Evolutionary conservation across 176 grass and related monocot species (phyloP), one percentile per base, ranked within the genome.

Genomic region (Saccharum spontaneum): DNA sequence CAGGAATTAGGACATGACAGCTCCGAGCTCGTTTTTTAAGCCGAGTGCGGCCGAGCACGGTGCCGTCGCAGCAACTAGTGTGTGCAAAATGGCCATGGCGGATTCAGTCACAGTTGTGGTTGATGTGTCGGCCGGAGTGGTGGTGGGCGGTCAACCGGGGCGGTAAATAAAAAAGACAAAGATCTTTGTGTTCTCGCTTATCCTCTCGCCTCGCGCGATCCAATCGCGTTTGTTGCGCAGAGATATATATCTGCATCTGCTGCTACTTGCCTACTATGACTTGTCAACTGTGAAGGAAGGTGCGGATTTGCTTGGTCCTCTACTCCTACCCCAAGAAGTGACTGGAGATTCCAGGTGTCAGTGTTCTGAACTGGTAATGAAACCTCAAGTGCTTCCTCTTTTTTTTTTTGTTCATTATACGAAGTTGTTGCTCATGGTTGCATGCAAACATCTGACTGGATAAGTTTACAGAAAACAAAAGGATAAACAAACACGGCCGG

Each of bases 151-250:
- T 85, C 83, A 81, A 77, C 63, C 24, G 45, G 50, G 37, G 17
- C 36, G 23, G 85, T 74, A 88, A 49, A 49, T 39, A 39, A 85
- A 82, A 43, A n/a, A 16, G 79, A 20, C 49, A 18, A 15, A 88
- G 78, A 81, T 74, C 49, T 84, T 81, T 84, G 24, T 54, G 16
- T 54, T 90, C 73, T 69, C 28, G 55, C 82, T 85, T 88, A 88
- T 90, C 89, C 84, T 20, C 74, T 55, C 44, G 44, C 17, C 13
- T 55, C 50, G 11, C 31, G 64, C 55, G 22, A 71, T 40, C 38
- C 50, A 22, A 41, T 10, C 70, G 48, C 77, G 72, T 48, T 28
- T 75, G 64, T 28, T 83, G 72, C 72, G 63, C 48, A 22, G 26
- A 34, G 54, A 24, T 37, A 10, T 64, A 44, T 65, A 28, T 24